Evolutionary conservation across 2,329 filamentous ascomycete species (phyloP).

Genomic region (Paracoccidioides brasiliensis): DNA sequence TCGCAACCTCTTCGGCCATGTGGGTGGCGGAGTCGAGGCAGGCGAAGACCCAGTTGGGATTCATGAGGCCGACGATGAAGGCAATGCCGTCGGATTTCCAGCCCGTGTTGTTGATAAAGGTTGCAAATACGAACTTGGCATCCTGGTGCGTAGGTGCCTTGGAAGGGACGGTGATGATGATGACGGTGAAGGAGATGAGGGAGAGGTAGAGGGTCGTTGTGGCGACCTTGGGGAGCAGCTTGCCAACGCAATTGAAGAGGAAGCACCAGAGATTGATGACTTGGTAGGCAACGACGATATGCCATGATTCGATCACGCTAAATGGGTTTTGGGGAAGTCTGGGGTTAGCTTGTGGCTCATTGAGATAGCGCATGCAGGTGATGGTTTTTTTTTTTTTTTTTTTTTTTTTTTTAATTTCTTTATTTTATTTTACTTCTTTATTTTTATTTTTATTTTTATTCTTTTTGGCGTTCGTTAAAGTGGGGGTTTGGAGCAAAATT

Average conservation of each 20-base stretch:
- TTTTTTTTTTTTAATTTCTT: too few relatives aligned
- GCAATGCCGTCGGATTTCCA: constrained; percentile 36
- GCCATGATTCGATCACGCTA: constrained; percentile 24
- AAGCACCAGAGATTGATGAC: constrained; percentile 37
- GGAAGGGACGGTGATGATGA: constrained; percentile 37
- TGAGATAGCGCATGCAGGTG: not conserved
- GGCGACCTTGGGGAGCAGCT: constrained; percentile 27
- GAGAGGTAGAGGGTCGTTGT: constrained; percentile 34
- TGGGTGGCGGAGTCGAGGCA: constrained; percentile 40
- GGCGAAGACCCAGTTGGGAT: constrained; percentile 39
- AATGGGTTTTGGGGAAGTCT: constrained; percentile 1
- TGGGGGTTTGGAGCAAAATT: not conserved
- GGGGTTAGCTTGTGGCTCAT: not conserved
- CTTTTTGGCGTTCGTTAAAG: not conserved
- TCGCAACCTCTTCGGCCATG: constrained; percentile 38
- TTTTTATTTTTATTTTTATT: too few relatives aligned
- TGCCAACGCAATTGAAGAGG: constrained; percentile 36
- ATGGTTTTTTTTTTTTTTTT: too few relatives aligned
- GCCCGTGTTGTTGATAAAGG: constrained; percentile 40
- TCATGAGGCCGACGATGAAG: constrained; percentile 41
- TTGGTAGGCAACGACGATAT: constrained; percentile 34
- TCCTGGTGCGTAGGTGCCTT: constrained; percentile 32
- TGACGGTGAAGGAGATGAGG: constrained; percentile 36
- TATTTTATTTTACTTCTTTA: too few relatives aligned
- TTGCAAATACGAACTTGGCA: constrained; percentile 39